Evolutionary conservation across 2,329 filamentous ascomycete species (phyloP).

Genomic region (Microsporum ferrugineum): DNA sequence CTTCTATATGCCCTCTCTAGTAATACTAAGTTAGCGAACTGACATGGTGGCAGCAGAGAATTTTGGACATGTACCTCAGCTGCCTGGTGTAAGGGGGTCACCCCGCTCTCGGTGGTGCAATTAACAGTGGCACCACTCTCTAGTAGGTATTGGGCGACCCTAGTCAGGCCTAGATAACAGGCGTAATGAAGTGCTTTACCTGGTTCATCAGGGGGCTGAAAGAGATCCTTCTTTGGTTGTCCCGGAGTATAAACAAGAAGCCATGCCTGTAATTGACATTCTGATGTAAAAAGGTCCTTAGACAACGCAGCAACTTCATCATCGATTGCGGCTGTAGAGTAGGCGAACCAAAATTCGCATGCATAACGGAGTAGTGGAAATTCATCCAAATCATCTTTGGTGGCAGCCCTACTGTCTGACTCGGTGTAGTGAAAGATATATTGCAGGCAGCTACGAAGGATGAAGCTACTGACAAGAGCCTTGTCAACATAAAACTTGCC

Average conservation of each 20-base stretch:
- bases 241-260: not conserved
- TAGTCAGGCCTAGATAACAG: not conserved
- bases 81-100: not conserved
- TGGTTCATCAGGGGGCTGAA: not conserved
- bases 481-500: not conserved
- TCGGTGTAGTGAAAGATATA: not conserved
- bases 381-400: not conserved
- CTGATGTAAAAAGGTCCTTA: not conserved
- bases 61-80: not conserved
- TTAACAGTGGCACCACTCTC: not conserved
- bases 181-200: not conserved
- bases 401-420: not conserved
- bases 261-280: not conserved
- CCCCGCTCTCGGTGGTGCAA: not conserved
- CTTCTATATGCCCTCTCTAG: not conserved
- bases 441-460: not conserved
- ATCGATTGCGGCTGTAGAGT: not conserved
- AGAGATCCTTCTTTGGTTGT: not conserved
- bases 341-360: not conserved
- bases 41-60: not conserved
- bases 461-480: not conserved
- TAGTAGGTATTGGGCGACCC: not conserved
- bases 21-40: not conserved
- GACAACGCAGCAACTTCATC: not conserved
- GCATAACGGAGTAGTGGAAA: not conserved